Percentiles rank a stretch among this genome's conserved stretches.
These are phyloP conservation scores for Populus hybrid DNA, from an alignment of 441 rosid genomes.

Conservation along the genomic window DNA sequence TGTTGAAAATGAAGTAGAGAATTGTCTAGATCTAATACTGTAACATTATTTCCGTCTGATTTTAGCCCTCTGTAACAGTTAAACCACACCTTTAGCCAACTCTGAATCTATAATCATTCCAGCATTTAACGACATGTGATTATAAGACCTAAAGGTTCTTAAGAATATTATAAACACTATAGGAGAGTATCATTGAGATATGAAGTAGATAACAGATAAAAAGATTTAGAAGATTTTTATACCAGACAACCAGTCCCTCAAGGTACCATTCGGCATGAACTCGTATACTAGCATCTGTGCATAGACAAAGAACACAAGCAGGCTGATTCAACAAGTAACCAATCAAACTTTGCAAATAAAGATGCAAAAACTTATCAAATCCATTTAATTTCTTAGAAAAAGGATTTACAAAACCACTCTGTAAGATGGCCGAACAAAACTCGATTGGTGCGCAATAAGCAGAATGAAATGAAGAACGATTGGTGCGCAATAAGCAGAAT, in stretches of 20 bases:
- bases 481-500: neutral
- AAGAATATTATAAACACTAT: neutral
- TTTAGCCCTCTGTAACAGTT: neutral
- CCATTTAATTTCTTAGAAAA: neutral
- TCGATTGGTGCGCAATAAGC: neutral
- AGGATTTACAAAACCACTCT: neutral
- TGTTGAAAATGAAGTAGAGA: neutral
- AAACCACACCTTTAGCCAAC: neutral
- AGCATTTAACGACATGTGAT: neutral
- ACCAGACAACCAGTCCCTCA: slow-evolving; percentile 89
- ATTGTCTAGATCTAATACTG: neutral
- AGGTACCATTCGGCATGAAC: slow-evolving; percentile 83
- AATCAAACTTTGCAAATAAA: neutral
- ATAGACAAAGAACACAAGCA: slow-evolving; percentile 25
- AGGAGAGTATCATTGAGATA: neutral
- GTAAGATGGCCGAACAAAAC: neutral
- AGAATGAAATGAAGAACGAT: too few relatives aligned
- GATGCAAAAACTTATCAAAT: neutral
- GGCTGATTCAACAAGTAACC: slow-evolving; percentile 7
- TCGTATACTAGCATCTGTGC: slow-evolving; percentile 94
- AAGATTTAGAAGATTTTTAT: slow-evolving; percentile 5
- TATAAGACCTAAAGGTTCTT: neutral
- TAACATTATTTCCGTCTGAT: too few relatives aligned
- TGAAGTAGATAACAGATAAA: neutral
- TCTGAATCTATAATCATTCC: neutral